Evolutionary conservation across 148 eudicot species (phyloP), one percentile per base, ranked within the genome.

Genomic region (Cornus kousa): DNA sequence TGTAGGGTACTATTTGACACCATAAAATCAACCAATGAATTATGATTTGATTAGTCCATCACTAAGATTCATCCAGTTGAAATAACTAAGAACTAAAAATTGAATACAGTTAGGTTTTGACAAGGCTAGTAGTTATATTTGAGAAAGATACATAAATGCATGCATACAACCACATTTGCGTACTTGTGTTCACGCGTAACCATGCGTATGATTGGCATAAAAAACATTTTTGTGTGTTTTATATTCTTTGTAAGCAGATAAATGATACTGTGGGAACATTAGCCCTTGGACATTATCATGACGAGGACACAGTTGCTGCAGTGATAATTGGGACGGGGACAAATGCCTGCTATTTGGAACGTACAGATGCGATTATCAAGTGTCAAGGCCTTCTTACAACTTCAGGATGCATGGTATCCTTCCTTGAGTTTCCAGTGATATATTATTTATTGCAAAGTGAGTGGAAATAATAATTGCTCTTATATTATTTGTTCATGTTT

Each of bases 211-310:
- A 46, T 5, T 22, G 22, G 46, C 19, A n/a, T n/a, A 66, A 32
- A 7, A 72, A 22, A 19, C 17, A 5, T 64, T 13, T n/a, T 3
- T 60, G 19, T 32, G 35, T 43, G n/a, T 68, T 23, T 46, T 70
- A 19, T 68, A 7, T 64, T 39, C 35, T 70, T 70, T 74, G 11
- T 83, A 33, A 70, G 68, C 90, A 93, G 98, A 87, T 92, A 74
- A 95, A 93, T 86, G 98, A 93, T 81, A 85, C 90, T 62, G 99
- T 95, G 76, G 99, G 99, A 72, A 93, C 99, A 11, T 88, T 95
- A 84, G 97, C 98, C 37, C 87, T 95, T 74, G 94, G 97, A 67
- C 97, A 93, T 84, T 93, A 91, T 83, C 74, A 91, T 77, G 98
- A 95, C n/a, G 87, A 91, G 86, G 98, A 95, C 87, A 93, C 98